Percentiles rank a stretch among this genome's conserved stretches.
These are phyloP conservation scores for Aspergillus uvarum DNA, from an alignment of 2,329 filamentous ascomycete species.

Conservation along the genomic window DNA sequence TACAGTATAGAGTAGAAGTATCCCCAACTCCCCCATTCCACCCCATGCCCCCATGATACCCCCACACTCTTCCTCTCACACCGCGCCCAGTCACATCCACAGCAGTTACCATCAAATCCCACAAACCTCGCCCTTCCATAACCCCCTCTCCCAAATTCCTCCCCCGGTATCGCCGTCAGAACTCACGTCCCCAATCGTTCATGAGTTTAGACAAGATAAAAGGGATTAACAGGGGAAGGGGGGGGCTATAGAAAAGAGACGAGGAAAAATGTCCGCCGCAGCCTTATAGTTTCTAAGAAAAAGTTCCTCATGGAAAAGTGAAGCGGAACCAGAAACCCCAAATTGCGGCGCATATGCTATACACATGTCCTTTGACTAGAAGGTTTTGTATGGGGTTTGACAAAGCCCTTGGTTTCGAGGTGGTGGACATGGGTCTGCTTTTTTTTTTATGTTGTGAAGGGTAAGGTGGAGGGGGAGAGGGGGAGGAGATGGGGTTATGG, in stretches of 20 bases:
- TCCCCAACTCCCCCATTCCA: not conserved
- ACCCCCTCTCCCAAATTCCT: not conserved
- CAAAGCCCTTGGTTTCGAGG: conserved; percentile 26
- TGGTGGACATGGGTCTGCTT: conserved; percentile 25
- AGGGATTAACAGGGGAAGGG: too few relatives aligned
- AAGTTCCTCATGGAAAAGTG: conserved; percentile 39
- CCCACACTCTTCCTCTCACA: not conserved
- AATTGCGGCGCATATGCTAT: conserved; percentile 33
- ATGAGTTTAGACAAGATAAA: not conserved
- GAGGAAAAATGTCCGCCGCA: conserved; percentile 35
- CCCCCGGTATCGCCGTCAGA: not conserved
- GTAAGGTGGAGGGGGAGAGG: not conserved
- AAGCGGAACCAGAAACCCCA: conserved; percentile 43
- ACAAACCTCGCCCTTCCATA: not conserved
- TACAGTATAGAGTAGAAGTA: not conserved
- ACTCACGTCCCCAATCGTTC: not conserved
- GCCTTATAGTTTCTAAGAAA: conserved; percentile 44
- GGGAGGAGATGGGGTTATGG: not conserved
- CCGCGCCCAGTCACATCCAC: not conserved
- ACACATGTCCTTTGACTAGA: conserved; percentile 21
- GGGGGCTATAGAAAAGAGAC: too few relatives aligned
- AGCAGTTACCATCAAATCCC: not conserved
- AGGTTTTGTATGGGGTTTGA: conserved; percentile 25
- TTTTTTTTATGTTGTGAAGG: not conserved
- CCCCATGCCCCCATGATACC: not conserved